Base-by-base conservation (phyloP, 257 asterid genomes). In the Eucommia ulmoides region DNA sequence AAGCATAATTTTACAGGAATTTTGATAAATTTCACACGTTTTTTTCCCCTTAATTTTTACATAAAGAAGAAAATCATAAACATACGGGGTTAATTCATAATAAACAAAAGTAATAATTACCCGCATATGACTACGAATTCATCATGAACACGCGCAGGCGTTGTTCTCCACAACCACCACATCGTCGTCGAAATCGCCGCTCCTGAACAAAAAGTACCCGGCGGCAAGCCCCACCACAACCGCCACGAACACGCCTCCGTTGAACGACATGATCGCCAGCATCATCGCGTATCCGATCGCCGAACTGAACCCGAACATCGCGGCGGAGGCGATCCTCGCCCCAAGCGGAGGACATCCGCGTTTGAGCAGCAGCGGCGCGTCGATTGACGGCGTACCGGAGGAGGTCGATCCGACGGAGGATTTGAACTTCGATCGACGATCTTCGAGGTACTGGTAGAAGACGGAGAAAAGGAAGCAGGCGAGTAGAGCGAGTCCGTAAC, bases 241-340 rank as follows among this genome's bases (percentile, higher is more conserved):
- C 19, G 75, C 64, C 45, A 68, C 20, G 21, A 63, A 55, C 16
- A 68, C 67, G 10, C 69, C 72, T 11, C 63, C 63, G 53, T 70
- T 65, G 24, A 26, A 70, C 19, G 72, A 49, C 76, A 61, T 61
- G 33, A 70, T 47, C 3, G 65, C 50, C 56, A 65, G 63, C 76
- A 65, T 61, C n/a, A 65, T 50, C 12, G 65, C 21, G 49, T 65
- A 65, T 8, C 76, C 76, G 0, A 70, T 25, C 20, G 60, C 76
- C 19, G 69, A 56, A 24, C 58, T 65, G 22, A 65, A 38, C 20
- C 66, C 68, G 48, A 70, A 65, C 48, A 56, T 41, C 42, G 23
- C 23, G 2, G 75, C 63, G n/a, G 51, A 56, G 0, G 59, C 57
- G 8, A 58, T 20, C 60, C 59, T 52, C 19, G 21, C 23, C 53